Conservation (phyloP, 345 rosid species). For the Physaria fendleri region DNA sequence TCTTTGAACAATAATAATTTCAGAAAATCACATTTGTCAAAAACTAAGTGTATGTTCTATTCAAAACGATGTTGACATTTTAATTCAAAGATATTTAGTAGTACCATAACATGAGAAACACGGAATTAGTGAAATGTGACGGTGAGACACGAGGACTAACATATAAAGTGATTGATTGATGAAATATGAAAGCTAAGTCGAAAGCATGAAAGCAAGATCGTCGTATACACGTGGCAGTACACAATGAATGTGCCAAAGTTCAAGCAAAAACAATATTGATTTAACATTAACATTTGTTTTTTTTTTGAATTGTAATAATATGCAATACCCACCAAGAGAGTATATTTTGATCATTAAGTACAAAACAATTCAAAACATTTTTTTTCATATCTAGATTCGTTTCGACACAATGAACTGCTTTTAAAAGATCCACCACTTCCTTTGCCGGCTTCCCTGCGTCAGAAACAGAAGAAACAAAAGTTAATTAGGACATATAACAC, state of each 20-base stretch:
- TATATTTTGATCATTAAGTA: neutral
- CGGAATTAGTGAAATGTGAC: neutral
- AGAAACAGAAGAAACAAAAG: neutral
- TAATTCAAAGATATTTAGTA: neutral
- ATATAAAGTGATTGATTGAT: neutral
- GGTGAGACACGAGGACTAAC: neutral
- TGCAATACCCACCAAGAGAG: neutral
- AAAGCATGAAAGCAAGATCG: neutral
- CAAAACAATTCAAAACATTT: neutral
- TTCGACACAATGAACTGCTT: conserved; percentile 4
- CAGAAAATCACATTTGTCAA: neutral
- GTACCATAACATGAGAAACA: neutral
- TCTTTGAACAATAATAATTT: no score
- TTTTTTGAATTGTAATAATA: neutral
- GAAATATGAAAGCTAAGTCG: conserved; percentile 1
- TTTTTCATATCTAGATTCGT: neutral
- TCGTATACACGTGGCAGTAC: neutral
- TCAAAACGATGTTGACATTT: neutral
- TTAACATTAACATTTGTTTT: neutral
- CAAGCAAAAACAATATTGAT: neutral
- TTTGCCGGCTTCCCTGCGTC: conserved; percentile 40
- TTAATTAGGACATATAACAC: neutral
- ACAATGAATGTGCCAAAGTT: neutral
- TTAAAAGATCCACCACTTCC: conserved; percentile 79
- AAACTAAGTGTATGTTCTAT: neutral